These are phyloP conservation scores for Parasitella parasitica DNA, from an alignment of 371 early-diverging fungal species.

Conservation along the genomic window DNA sequence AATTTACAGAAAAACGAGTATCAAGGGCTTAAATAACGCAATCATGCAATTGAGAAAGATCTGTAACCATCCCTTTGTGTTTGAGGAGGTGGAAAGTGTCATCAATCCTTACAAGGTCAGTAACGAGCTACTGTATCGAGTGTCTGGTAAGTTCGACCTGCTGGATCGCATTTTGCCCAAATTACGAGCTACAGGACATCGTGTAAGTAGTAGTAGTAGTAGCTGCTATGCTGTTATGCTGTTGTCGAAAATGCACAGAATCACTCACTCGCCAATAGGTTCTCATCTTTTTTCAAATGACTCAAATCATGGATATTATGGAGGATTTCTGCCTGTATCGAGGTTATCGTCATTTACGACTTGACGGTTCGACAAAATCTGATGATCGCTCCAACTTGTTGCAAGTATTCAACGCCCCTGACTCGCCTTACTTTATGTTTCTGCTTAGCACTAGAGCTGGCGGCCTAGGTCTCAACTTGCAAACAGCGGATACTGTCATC, in stretches of 20 bases:
- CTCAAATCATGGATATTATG: conserved; percentile 96
- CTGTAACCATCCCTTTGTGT: conserved; percentile 99
- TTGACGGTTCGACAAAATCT: conserved; percentile 96
- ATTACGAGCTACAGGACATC: conserved; percentile 83
- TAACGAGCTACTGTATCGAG: conserved; percentile 69
- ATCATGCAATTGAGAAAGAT: conserved; percentile 99
- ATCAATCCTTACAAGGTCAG: conserved; percentile 65
- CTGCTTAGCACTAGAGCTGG: conserved; percentile 99
- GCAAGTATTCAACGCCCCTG: conserved; percentile 79
- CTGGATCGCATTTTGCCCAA: conserved; percentile 96
- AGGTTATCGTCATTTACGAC: conserved; percentile 80
- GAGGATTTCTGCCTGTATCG: conserved; percentile 90
- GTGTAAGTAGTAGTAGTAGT: conserved; percentile 43
- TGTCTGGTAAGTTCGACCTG: conserved; percentile 97
- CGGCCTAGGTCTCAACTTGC: conserved; percentile 98
- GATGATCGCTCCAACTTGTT: conserved; percentile 89
- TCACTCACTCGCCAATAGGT: conserved; percentile 38
- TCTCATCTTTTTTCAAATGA: conserved; percentile 99
- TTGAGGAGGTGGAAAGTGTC: conserved; percentile 90
- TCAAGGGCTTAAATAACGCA: conserved; percentile 93
- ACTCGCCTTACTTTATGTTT: conserved; percentile 91
- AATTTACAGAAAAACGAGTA: conserved; percentile 52
- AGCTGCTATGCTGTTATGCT: too few relatives aligned
- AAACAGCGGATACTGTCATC: conserved; percentile 99
- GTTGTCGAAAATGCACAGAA: too few relatives aligned